phyloP scores from a whole-genome alignment of 129 eudicot genomes.

The Flaveria trinervia region DNA sequence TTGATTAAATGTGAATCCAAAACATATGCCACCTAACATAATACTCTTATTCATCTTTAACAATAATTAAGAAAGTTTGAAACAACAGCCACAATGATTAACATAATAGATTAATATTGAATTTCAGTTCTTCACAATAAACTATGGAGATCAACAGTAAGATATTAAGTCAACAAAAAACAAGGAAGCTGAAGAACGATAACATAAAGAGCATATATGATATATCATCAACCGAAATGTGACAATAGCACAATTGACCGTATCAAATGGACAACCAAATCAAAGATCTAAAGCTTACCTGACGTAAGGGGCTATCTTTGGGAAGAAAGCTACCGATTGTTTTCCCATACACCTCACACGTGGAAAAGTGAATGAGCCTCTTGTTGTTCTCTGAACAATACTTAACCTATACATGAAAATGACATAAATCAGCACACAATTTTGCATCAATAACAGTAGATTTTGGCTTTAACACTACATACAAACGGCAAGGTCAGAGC shows the following conservation, averaged over 20 bases:
- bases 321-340: slow-evolving; percentile 89
- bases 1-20: background rate
- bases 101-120: background rate
- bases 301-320: slow-evolving; percentile 78
- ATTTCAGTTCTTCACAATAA: background rate
- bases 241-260: background rate
- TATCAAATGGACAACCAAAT: slow-evolving; percentile 8
- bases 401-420: slow-evolving; percentile 58
- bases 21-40: slow-evolving; percentile 1
- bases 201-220: background rate
- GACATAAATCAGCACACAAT: background rate
- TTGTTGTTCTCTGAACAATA: slow-evolving; percentile 89
- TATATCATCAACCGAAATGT: background rate
- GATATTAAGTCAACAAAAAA: background rate
- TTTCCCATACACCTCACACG: slow-evolving; percentile 96
- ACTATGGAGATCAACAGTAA: background rate
- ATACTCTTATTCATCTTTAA: background rate
- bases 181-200: slow-evolving; percentile 21
- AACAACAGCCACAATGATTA: background rate
- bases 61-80: background rate
- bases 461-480: background rate
- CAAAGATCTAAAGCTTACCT: slow-evolving; percentile 47
- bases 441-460: background rate
- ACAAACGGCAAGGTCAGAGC: too few relatives aligned
- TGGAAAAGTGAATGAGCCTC: slow-evolving; percentile 97